Evolutionary conservation across 768 basidiomycete genomes (phyloP).

Genomic region (Amanita polypyramis): DNA sequence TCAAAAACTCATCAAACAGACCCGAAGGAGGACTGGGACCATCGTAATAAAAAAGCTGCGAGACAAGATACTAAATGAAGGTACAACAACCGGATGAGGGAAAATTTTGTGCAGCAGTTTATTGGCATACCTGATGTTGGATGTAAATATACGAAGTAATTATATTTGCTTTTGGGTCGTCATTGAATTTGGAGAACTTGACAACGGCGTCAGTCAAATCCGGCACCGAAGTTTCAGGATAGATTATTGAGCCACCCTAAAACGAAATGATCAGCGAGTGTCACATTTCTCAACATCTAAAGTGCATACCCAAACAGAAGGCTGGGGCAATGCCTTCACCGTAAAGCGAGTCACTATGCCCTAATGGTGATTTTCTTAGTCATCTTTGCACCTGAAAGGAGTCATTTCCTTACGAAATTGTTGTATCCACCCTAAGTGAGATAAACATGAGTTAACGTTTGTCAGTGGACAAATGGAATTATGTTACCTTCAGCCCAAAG

Average conservation of each 20-base stretch:
- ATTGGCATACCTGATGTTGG: constrained; percentile 19
- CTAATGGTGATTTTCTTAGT: constrained; percentile 12
- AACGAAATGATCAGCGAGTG: background rate
- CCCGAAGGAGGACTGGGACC: constrained; percentile 31
- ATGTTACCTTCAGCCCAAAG: constrained; percentile 27
- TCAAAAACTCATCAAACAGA: constrained; percentile 36
- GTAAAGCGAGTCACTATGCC: constrained; percentile 55
- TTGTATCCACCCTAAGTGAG: constrained; percentile 45
- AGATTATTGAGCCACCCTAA: constrained; percentile 41
- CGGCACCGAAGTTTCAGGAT: constrained; percentile 14
- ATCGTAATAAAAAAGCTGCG: constrained; percentile 39
- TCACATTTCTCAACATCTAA: background rate
- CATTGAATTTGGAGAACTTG: constrained; percentile 29
- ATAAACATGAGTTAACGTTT: background rate
- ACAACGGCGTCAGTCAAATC: constrained; percentile 25
- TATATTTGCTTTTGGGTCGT: constrained; percentile 41
- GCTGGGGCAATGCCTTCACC: constrained; percentile 42
- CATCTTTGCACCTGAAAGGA: background rate
- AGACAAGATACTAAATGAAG: constrained; percentile 11
- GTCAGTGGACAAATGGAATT: background rate
- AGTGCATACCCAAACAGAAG: constrained; percentile 44
- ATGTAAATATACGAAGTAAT: constrained; percentile 35
- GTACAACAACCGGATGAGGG: constrained; percentile 5
- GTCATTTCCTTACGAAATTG: constrained; percentile 32
- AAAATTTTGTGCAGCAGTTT: no score